Evolutionary conservation across 352 stramenopile genomes (phyloP), one percentile per base, ranked within the genome.

Genomic region (Elongisporangium senticosum): DNA sequence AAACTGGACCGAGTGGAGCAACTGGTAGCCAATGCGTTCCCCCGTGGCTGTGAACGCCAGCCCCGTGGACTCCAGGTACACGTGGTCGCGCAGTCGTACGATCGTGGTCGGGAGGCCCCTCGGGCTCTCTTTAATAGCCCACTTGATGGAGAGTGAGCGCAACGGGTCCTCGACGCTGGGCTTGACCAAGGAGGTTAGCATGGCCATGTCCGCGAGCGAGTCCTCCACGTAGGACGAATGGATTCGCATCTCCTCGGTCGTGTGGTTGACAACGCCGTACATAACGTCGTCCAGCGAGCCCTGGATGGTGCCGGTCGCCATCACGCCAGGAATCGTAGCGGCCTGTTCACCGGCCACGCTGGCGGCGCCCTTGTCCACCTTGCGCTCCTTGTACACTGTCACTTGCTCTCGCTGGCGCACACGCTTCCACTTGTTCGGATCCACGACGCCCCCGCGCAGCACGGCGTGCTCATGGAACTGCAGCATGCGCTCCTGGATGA

Each of bases 401-500:
- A 85, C 67, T 24, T 75, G 71, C 24, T 83, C 75, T 51, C 72
- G 65, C 5, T 62, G 68, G 58, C 83, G 83, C 64, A 85, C 61
- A 15, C 65, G 55, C 62, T 87, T 87, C 74, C 75, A 87, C 10
- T 65, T 64, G 19, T 40, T 24, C 19, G 58, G 71, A 61, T 72
- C 63, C 67, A 85, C 60, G 24, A 39, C 59, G 58, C 58, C 68
- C 52, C 62, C 67, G 65, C 59, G 58, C 0, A 20, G 65, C 20
- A 24, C 28, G 20, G 63, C 19, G 62, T 75, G 75, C 21, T 68
- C 65, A 20, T 72, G 55, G n/a, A 73, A 65, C 28, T 74, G 59
- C 48, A 84, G 40, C 8, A 82, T 75, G 23, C 54, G 58, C 22
- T 72, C 28, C 22, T 56, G 55, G 19, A 77, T 23, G 40, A 74